Percentiles rank a stretch among this genome's conserved stretches.
These are phyloP conservation scores for Colletotrichum sp. DNA, from an alignment of 2,329 filamentous ascomycete species.

Conservation along the genomic window DNA sequence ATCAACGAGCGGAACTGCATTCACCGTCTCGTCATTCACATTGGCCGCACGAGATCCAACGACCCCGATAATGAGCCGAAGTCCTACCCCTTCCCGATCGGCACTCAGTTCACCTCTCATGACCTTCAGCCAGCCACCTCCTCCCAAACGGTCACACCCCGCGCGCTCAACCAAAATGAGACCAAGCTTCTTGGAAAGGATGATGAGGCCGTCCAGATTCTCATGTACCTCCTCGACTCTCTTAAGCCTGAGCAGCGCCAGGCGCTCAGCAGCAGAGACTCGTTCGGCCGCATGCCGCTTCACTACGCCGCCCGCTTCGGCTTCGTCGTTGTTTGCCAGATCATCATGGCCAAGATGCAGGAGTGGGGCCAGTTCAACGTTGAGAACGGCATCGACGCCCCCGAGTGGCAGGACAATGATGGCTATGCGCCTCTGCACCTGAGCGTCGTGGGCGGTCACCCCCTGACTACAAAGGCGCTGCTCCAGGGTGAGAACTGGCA, in stretches of 20 bases:
- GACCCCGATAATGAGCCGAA: slow-evolving; percentile 53
- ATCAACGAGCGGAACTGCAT: slow-evolving; percentile 94
- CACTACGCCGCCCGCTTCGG: slow-evolving; percentile 97
- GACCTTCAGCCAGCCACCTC: slow-evolving; percentile 83
- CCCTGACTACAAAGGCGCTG: slow-evolving; percentile 81
- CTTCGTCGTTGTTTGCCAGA: slow-evolving; percentile 86
- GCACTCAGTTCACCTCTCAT: slow-evolving; percentile 64
- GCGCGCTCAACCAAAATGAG: slow-evolving; percentile 70
- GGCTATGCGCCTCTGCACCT: slow-evolving; percentile 91
- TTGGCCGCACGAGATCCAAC: slow-evolving; percentile 73
- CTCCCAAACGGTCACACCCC: slow-evolving; percentile 62
- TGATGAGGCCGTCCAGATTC: slow-evolving; percentile 77
- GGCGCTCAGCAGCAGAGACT: slow-evolving; percentile 73
- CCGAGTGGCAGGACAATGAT: slow-evolving; percentile 90
- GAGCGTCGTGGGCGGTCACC: slow-evolving; percentile 89
- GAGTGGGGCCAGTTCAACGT: slow-evolving; percentile 88
- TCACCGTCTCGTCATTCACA: slow-evolving; percentile 89
- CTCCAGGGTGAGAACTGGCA: slow-evolving; percentile 82
- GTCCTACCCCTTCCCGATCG: slow-evolving; percentile 52
- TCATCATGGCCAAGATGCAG: slow-evolving; percentile 88
- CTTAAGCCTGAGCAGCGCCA: slow-evolving; percentile 70
- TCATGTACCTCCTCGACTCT: slow-evolving; percentile 67
- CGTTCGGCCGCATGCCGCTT: slow-evolving; percentile 82
- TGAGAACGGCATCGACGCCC: slow-evolving; percentile 83
- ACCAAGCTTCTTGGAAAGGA: slow-evolving; percentile 68